Percentiles rank a stretch among this genome's conserved stretches.
Evolutionary conservation across 2,329 filamentous ascomycete species (phyloP).

Genomic region (Exserohilum turcica): DNA sequence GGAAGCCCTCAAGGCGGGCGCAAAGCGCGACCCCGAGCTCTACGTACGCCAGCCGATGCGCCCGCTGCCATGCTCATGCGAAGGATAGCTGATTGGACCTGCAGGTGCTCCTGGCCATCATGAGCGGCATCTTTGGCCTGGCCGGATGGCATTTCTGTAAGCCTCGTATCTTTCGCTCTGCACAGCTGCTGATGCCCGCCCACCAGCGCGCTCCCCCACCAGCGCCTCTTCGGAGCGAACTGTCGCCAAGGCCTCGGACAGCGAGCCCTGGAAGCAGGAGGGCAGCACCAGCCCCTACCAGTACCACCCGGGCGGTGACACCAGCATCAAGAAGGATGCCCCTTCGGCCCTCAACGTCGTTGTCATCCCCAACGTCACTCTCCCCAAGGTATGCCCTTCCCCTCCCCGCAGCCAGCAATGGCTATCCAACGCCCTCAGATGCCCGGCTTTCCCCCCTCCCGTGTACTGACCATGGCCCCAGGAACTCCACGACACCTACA

Average conservation of each 20-base stretch:
- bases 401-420: too few species aligned
- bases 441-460: neutral
- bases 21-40: slow-evolving; percentile 74
- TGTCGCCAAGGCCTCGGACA: slow-evolving; percentile 73
- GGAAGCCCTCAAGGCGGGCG: slow-evolving; percentile 63
- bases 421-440: too few species aligned
- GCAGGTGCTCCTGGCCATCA: slow-evolving; percentile 88
- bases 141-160: slow-evolving; percentile 89
- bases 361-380: slow-evolving; percentile 88
- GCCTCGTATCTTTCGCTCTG: slow-evolving; percentile 14
- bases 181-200: slow-evolving; percentile 18
- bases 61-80: neutral
- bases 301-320: slow-evolving; percentile 79
- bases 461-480: slow-evolving; percentile 43
- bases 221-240: slow-evolving; percentile 78
- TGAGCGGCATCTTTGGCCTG: slow-evolving; percentile 84
- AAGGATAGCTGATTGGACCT: slow-evolving; percentile 29
- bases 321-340: slow-evolving; percentile 79
- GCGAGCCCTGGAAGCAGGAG: slow-evolving; percentile 89
- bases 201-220: slow-evolving; percentile 79
- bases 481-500: slow-evolving; percentile 94
- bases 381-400: slow-evolving; percentile 71
- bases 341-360: slow-evolving; percentile 95
- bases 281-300: slow-evolving; percentile 63
- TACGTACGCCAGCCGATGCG: slow-evolving; percentile 61